Evolutionary conservation across 352 stramenopile genomes (phyloP).

Genomic region (Phytopythium kandeliae): DNA sequence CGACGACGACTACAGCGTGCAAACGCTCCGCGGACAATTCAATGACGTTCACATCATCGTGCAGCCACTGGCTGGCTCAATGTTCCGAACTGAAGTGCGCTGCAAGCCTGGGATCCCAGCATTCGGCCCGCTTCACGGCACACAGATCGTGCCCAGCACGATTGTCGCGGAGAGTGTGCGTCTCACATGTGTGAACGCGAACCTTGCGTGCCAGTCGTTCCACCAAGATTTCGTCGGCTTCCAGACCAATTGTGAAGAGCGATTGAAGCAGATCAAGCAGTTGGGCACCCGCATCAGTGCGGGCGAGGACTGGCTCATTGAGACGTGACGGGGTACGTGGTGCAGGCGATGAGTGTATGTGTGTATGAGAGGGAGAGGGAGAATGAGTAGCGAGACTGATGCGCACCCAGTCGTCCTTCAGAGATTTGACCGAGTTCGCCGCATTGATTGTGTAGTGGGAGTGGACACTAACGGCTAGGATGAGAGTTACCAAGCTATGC

Average conservation of each 20-base stretch:
- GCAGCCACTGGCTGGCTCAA: slow-evolving; percentile 66
- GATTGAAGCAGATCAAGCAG: slow-evolving; percentile 86
- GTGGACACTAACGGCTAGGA: no score
- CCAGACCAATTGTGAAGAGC: slow-evolving; percentile 72
- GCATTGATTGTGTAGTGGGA: no score
- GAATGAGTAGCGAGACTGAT: no score
- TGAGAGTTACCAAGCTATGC: no score
- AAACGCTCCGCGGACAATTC: slow-evolving; percentile 77
- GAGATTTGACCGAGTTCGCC: no score
- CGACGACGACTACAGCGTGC: slow-evolving; percentile 67
- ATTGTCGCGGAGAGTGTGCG: slow-evolving; percentile 67
- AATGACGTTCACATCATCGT: slow-evolving; percentile 87
- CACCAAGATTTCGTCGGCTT: slow-evolving; percentile 83
- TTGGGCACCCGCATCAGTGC: slow-evolving; percentile 37
- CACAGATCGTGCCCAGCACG: slow-evolving; percentile 56
- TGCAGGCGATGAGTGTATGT: no score
- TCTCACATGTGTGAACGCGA: slow-evolving; percentile 78
- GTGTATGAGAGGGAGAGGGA: background rate
- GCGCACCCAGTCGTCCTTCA: no score
- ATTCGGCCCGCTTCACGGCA: slow-evolving; percentile 76
- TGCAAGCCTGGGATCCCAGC: slow-evolving; percentile 59
- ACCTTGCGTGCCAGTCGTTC: slow-evolving; percentile 76
- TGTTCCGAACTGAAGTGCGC: slow-evolving; percentile 71
- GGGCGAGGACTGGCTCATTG: slow-evolving; percentile 6
- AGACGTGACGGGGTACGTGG: background rate